Conservation (phyloP, 169 alveolate genomes). For the Plasmodium cynomolgi region DNA sequence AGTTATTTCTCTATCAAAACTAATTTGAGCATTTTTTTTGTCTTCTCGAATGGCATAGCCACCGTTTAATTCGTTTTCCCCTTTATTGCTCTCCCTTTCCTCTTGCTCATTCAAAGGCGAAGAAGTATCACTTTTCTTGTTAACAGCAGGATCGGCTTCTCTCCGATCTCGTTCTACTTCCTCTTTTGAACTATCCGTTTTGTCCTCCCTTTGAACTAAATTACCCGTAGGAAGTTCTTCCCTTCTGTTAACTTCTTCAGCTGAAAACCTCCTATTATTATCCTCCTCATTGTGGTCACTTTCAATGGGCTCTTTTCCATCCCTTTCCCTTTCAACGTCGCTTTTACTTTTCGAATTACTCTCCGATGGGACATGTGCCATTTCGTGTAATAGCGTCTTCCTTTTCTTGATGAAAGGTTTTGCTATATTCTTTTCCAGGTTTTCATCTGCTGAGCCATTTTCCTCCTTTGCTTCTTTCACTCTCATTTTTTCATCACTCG, state of each 20-base stretch:
- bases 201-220: conserved; percentile 2
- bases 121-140: background rate
- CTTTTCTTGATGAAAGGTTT: background rate
- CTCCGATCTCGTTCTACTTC: background rate
- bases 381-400: background rate
- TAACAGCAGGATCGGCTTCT: background rate
- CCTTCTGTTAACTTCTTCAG: background rate
- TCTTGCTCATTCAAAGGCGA: background rate
- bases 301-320: background rate
- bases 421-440: background rate
- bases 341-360: background rate
- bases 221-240: background rate
- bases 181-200: background rate
- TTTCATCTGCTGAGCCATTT: background rate
- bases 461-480: background rate
- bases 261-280: background rate
- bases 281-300: background rate
- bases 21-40: background rate
- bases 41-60: background rate
- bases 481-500: background rate
- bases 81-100: background rate
- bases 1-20: background rate
- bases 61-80: background rate
- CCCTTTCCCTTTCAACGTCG: background rate
- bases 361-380: background rate